Evolutionary conservation across 495 filamentous ascomycete species (phyloP).

Genomic region (Extremus antarcticus): DNA sequence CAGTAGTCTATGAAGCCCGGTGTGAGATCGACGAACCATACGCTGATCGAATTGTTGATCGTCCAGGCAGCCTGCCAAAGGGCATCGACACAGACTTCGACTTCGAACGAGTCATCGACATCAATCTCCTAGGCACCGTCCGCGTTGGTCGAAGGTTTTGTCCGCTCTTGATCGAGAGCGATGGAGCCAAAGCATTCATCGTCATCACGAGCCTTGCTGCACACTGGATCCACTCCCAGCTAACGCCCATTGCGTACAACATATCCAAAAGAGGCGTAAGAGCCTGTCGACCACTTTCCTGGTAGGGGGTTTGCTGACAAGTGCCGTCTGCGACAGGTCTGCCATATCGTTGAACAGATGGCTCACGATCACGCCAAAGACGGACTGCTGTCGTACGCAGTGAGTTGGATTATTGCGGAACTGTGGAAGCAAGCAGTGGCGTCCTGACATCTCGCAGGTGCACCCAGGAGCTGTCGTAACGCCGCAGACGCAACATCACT

Average conservation of each 20-base stretch:
- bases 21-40: no score
- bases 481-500: constrained; percentile 18
- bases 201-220: constrained; percentile 14
- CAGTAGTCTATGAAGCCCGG: no score
- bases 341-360: constrained; percentile 19
- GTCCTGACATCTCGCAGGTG: no score
- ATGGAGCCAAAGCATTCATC: constrained; percentile 21
- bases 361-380: constrained; percentile 18
- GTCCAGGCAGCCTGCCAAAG: constrained; percentile 16
- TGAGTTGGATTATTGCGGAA: no score
- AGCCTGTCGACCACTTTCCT: no score
- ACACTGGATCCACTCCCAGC: not conserved
- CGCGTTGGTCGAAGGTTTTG: constrained; percentile 16
- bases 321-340: no score
- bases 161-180: constrained; percentile 15
- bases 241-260: constrained; percentile 22
- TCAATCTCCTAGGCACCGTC: constrained; percentile 21
- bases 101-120: constrained; percentile 21
- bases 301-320: no score
- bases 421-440: no score
- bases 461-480: constrained; percentile 28
- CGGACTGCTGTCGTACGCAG: constrained; percentile 20
- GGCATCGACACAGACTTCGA: constrained; percentile 18
- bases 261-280: constrained; percentile 14
- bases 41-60: no score